Evolutionary conservation across 2,329 filamentous ascomycete species (phyloP), one percentile per base, ranked within the genome.

Genomic region (Scytalidium sp.): DNA sequence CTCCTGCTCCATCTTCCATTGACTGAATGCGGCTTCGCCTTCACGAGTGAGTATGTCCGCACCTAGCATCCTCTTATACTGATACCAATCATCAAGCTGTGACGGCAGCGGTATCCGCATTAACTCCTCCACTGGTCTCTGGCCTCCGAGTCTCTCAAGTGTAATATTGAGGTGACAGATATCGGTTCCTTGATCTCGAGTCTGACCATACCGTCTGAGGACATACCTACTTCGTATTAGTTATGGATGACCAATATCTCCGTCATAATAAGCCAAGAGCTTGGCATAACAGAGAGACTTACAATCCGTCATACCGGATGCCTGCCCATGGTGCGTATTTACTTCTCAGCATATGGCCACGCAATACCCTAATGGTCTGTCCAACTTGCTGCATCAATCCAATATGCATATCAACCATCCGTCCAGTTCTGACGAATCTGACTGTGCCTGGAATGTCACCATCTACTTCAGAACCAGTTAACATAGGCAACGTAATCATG

Each of bases 251-350:
- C n/a, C n/a, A n/a, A n/a, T n/a, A n/a, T n/a, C n/a, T n/a, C n/a
- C n/a, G n/a, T n/a, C n/a, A n/a, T n/a, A n/a, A n/a, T n/a, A n/a
- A n/a, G n/a, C n/a, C n/a, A n/a, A n/a, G n/a, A 57, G 51, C 43
- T n/a, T 43, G 9, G 44, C 15, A 19, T 15, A 43, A 3, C n/a
- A 42, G 29, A 22, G 29, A 6, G 19, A 67, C 77, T 63, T 66
- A 82, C 78, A 81, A 55, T 45, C 80, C 80, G 58, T 84, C 80
- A 53, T 82, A 83, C 51, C 80, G 68, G 22, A 83, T 59, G 2
- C 80, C 80, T 2, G 69, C 75, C 29, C 61, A 59, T 1, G 80
- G 80, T 3, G 80, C 77, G 50, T 75, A 69, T 1, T 71, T 67
- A 49, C 79, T 82, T 53, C 71, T 71, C 19, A 83, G 67, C 25